Evolutionary conservation across 2,329 filamentous ascomycete species (phyloP).

Genomic region (Neodidymelliopsis sp.): DNA sequence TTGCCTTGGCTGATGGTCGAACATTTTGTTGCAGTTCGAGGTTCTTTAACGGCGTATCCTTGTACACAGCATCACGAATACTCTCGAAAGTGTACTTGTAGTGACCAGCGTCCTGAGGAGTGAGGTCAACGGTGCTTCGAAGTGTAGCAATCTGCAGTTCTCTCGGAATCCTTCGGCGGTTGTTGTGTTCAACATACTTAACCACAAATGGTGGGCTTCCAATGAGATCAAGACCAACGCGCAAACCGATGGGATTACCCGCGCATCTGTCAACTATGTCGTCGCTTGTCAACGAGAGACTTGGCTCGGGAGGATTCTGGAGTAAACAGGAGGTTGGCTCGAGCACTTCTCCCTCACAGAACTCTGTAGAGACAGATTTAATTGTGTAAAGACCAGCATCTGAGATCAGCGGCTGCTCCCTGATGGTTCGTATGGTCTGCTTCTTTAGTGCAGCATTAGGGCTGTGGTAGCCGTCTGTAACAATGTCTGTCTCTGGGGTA

Average conservation of each 20-base stretch:
- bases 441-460: constrained; percentile 65
- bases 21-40: constrained; percentile 84
- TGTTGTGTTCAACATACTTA: constrained; percentile 73
- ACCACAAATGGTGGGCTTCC: constrained; percentile 93
- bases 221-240: constrained; percentile 86
- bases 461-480: constrained; percentile 71
- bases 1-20: constrained; percentile 86
- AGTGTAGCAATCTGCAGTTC: constrained; percentile 68
- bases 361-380: constrained; percentile 78
- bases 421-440: constrained; percentile 66
- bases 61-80: constrained; percentile 85
- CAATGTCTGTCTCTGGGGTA: constrained; percentile 74
- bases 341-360: constrained; percentile 85
- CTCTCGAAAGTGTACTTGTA: constrained; percentile 87
- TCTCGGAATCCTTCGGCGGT: constrained; percentile 62
- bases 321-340: constrained; percentile 95
- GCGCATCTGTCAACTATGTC: constrained; percentile 95
- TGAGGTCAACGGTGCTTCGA: constrained; percentile 83
- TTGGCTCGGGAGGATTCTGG: constrained; percentile 88
- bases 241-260: constrained; percentile 88
- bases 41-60: constrained; percentile 58
- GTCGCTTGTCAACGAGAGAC: constrained; percentile 74
- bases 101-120: constrained; percentile 79
- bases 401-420: constrained; percentile 72
- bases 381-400: constrained; percentile 87